Conservation (phyloP, 805 yeast genomes). For the Candida oleophila region DNA sequence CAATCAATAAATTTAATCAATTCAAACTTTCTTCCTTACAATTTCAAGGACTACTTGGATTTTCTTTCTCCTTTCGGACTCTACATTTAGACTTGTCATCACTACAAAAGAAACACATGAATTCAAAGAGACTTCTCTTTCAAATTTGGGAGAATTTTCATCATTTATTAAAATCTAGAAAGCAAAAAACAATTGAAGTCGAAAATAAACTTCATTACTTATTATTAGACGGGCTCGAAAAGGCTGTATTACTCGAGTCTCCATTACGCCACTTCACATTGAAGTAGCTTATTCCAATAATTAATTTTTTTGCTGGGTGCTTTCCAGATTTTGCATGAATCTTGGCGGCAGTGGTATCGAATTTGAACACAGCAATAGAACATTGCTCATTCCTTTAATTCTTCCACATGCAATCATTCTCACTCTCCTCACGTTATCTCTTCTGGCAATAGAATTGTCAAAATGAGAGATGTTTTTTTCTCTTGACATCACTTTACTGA, state of each 20-base stretch:
- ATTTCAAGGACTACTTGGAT: neutral
- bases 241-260: neutral
- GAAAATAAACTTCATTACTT: neutral
- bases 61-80: neutral
- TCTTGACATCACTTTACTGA: neutral
- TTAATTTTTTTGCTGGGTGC: constrained; percentile 3
- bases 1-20: neutral
- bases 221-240: neutral
- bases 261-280: neutral
- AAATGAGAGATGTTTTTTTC: constrained; percentile 1
- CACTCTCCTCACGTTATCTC: constrained; percentile 4
- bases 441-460: constrained; percentile 5
- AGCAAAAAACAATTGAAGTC: constrained; percentile 6
- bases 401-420: neutral
- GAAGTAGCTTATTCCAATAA: neutral
- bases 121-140: neutral
- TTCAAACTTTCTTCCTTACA: neutral
- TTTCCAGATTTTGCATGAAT: constrained; percentile 5
- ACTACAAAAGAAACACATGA: constrained; percentile 6
- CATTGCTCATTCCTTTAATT: neutral
- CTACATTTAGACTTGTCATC: constrained; percentile 7
- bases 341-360: constrained; percentile 1
- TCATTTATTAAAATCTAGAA: constrained; percentile 12
- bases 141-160: constrained; percentile 7
- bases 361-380: neutral